These are phyloP conservation scores for Kwoniella sp. DNA, from an alignment of 768 basidiomycete species.

Conservation along the genomic window DNA sequence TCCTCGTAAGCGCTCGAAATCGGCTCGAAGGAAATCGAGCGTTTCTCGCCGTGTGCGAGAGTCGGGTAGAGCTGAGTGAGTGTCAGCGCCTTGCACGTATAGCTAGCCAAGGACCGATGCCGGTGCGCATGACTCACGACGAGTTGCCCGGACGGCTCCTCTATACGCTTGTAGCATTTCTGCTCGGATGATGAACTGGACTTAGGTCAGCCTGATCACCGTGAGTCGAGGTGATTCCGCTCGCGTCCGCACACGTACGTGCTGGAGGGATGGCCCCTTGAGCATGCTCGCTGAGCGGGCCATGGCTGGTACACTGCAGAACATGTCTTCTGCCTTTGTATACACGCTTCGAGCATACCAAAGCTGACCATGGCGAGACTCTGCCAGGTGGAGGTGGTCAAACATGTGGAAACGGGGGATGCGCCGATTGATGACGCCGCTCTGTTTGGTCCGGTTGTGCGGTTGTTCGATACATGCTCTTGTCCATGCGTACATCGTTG, in stretches of 20 bases:
- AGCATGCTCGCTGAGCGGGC: conserved; percentile 1
- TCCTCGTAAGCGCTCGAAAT: conserved; percentile 37
- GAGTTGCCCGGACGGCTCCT: conserved; percentile 39
- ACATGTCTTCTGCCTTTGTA: neutral
- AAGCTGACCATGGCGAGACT: neutral
- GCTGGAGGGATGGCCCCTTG: conserved; percentile 23
- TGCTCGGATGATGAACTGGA: conserved; percentile 45
- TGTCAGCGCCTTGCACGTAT: too few relatives aligned
- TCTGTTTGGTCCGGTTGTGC: too few relatives aligned
- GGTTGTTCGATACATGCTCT: too few relatives aligned
- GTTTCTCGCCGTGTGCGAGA: conserved; percentile 43
- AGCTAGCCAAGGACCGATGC: neutral
- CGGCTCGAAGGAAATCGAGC: conserved; percentile 41
- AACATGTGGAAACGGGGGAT: neutral
- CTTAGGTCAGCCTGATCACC: neutral
- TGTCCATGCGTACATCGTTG: too few relatives aligned
- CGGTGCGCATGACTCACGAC: conserved; percentile 31
- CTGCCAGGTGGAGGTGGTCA: neutral
- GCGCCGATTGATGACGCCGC: too few relatives aligned
- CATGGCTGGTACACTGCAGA: too few relatives aligned
- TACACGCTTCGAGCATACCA: neutral
- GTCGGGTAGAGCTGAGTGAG: conserved; percentile 45
- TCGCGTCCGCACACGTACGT: too few relatives aligned
- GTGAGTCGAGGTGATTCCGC: neutral
- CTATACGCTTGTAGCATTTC: conserved; percentile 43